These are phyloP conservation scores for Aphanomyces astaci DNA, from an alignment of 352 stramenopile genomes.

Conservation along the genomic window DNA sequence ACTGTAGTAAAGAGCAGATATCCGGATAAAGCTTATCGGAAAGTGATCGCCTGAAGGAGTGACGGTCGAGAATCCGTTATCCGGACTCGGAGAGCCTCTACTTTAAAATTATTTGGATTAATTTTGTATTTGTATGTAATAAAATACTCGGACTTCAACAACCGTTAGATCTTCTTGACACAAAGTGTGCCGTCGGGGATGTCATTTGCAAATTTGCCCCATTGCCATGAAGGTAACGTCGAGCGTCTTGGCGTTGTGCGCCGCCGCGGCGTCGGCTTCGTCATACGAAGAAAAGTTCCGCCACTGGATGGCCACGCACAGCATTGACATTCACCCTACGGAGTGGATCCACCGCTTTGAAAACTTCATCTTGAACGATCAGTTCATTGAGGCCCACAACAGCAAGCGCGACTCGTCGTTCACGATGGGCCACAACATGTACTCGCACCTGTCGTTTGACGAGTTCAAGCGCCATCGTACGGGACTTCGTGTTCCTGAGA, in stretches of 20 bases:
- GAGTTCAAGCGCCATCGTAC: slow-evolving; percentile 27
- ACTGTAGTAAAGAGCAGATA: too few relatives aligned
- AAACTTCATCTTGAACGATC: slow-evolving; percentile 30
- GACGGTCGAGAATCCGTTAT: not conserved
- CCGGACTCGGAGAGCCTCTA: not conserved
- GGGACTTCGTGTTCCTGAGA: slow-evolving; percentile 24
- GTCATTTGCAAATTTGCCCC: slow-evolving; percentile 1
- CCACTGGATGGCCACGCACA: slow-evolving; percentile 22
- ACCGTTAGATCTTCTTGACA: not conserved
- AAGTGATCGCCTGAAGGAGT: not conserved
- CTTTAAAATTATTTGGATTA: not conserved
- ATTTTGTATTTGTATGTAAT: not conserved
- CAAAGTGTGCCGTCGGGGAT: not conserved
- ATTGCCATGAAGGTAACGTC: not conserved
- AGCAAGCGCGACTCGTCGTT: slow-evolving; percentile 20
- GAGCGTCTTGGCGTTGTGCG: not conserved
- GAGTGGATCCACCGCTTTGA: slow-evolving; percentile 27
- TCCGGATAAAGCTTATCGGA: too few relatives aligned
- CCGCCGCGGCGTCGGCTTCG: not conserved
- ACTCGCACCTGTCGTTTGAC: slow-evolving; percentile 29
- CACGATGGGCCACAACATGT: slow-evolving; percentile 31
- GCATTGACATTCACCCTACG: slow-evolving; percentile 24
- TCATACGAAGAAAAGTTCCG: slow-evolving; percentile 29
- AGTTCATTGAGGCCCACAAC: slow-evolving; percentile 31
- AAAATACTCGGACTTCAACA: not conserved